Conservation (phyloP, 345 rosid species). For the Bretschneidera sinensis region DNA sequence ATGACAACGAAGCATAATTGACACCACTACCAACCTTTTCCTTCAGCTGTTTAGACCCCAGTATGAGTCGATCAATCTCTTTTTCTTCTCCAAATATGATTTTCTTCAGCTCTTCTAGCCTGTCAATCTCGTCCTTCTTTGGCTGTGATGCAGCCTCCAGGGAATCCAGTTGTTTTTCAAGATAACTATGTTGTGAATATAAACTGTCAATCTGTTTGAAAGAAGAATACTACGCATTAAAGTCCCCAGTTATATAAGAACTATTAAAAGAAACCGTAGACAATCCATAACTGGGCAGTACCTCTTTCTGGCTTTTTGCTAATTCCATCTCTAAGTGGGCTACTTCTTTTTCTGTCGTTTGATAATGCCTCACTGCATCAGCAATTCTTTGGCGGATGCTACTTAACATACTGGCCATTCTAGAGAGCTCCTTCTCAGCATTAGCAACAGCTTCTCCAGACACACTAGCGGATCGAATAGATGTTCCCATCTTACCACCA, state of each 20-base stretch:
- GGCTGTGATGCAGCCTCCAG: constrained; percentile 80
- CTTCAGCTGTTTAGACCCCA: constrained; percentile 74
- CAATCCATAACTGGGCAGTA: constrained; percentile 16
- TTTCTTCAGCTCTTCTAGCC: constrained; percentile 59
- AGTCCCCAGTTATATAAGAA: constrained; percentile 12
- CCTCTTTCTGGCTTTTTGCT: constrained; percentile 89
- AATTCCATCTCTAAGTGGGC: constrained; percentile 72
- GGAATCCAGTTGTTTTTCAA: constrained; percentile 72
- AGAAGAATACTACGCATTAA: constrained; percentile 10
- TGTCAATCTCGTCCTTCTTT: constrained; percentile 61
- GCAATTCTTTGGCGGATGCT: constrained; percentile 50
- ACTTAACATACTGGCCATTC: constrained; percentile 47
- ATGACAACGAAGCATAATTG: background rate
- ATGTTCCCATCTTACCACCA: constrained; percentile 97
- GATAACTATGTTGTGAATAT: constrained; percentile 60
- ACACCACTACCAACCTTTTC: constrained; percentile 45
- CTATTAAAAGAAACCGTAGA: constrained; percentile 1
- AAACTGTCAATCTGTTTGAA: constrained; percentile 71
- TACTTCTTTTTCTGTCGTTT: constrained; percentile 61
- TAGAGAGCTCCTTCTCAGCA: constrained; percentile 73
- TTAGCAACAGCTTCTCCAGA: constrained; percentile 58
- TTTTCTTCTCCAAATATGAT: constrained; percentile 56
- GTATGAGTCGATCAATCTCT: constrained; percentile 59
- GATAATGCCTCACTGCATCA: constrained; percentile 62
- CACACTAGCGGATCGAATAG: constrained; percentile 70